Evolutionary conservation across 2,329 filamentous ascomycete species (phyloP).

Genomic region (Cyphellophora attinorum): DNA sequence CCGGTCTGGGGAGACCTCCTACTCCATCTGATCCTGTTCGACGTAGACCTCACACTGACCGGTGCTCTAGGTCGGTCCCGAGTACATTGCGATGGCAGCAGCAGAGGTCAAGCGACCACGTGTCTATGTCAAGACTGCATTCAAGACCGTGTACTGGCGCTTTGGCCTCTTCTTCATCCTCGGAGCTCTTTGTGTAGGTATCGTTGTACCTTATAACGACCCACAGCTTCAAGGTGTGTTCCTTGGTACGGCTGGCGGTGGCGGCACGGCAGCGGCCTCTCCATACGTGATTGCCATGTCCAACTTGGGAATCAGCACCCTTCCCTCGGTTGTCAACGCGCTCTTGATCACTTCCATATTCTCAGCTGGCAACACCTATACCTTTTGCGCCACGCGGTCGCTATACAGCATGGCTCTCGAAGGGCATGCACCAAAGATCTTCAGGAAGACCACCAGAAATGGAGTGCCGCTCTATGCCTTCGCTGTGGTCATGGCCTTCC

Average conservation of each 20-base stretch:
- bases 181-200: conserved; percentile 59
- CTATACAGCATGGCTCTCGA: conserved; percentile 45
- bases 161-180: conserved; percentile 65
- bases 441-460: conserved; percentile 49
- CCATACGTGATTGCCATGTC: conserved; percentile 56
- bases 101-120: conserved; percentile 62
- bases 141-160: conserved; percentile 69
- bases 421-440: conserved; percentile 43
- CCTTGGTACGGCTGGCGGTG: conserved; percentile 37
- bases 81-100: conserved; percentile 52
- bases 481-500: conserved; percentile 43
- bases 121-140: conserved; percentile 59
- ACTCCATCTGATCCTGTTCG: too few relatives aligned
- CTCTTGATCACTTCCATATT: conserved; percentile 45
- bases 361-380: conserved; percentile 47
- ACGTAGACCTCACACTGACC: too few relatives aligned
- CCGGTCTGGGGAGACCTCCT: too few relatives aligned
- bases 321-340: conserved; percentile 51
- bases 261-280: conserved; percentile 45
- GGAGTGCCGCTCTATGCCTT: conserved; percentile 56
- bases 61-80: conserved; percentile 55
- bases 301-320: conserved; percentile 42
- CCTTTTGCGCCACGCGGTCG: conserved; percentile 43
- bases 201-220: conserved; percentile 60
- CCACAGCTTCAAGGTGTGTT: conserved; percentile 34